A percentile compares a stretch with the other conserved stretches of the same genome.
phyloP scores from a whole-genome alignment of 768 basidiomycete species.

The Postia placenta region DNA sequence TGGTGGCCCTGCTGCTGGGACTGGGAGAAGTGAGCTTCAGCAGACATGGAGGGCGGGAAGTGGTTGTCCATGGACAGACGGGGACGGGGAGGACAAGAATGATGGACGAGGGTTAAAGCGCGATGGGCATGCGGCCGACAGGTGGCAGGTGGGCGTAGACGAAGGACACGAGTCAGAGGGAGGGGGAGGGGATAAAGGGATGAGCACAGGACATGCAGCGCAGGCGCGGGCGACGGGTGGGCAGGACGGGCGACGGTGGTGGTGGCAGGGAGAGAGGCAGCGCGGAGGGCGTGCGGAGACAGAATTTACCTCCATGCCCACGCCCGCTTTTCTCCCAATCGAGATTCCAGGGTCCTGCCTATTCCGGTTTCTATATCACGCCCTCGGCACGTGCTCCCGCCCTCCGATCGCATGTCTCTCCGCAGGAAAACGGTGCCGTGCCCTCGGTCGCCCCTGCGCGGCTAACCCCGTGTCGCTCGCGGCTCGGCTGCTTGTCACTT shows the following conservation, averaged over 20 bases:
- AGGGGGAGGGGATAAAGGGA: too few relatives aligned
- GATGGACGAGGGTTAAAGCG: background rate
- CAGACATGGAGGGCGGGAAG: constrained; percentile 15
- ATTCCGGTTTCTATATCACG: background rate
- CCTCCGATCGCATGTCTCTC: background rate
- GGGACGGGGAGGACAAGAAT: background rate
- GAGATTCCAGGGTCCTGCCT: constrained; percentile 1
- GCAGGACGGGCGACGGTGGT: background rate
- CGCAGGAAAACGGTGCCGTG: too few relatives aligned
- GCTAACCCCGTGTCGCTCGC: too few relatives aligned
- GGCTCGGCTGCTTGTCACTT: too few relatives aligned
- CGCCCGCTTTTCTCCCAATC: background rate
- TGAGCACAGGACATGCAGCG: background rate
- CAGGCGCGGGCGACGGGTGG: too few relatives aligned
- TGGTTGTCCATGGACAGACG: constrained; percentile 20
- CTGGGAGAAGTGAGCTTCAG: constrained; percentile 27
- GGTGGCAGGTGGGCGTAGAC: background rate
- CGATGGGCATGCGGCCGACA: background rate
- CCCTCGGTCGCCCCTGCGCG: too few relatives aligned
- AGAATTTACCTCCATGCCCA: background rate
- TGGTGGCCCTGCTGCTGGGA: constrained; percentile 27
- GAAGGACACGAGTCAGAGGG: too few relatives aligned
- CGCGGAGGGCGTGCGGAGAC: background rate
- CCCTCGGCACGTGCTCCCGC: background rate
- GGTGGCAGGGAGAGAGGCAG: too few relatives aligned